phyloP scores from a whole-genome alignment of 176 grass and related monocot genomes.

The Aegilops longissima region DNA sequence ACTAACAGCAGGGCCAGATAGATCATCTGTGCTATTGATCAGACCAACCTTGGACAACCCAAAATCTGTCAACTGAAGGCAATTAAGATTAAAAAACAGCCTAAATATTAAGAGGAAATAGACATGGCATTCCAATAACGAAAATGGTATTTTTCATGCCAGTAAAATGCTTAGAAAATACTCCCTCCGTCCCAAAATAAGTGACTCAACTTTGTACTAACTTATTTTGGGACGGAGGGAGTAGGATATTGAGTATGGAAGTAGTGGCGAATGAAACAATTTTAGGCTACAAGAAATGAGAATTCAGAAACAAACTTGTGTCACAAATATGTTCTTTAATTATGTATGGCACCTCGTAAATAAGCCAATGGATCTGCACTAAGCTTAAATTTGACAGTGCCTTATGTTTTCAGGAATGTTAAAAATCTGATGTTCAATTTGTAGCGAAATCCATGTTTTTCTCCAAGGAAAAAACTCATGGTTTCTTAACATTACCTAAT shows the following conservation, averaged over 20 bases:
- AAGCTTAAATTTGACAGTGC: neutral
- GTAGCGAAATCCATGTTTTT: neutral
- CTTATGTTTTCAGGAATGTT: no score
- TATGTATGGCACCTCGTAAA: neutral
- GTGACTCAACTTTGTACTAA: no score
- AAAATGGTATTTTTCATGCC: neutral
- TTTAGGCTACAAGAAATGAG: conserved; percentile 8
- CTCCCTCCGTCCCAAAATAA: no score
- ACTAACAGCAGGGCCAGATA: conserved; percentile 88
- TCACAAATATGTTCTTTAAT: neutral
- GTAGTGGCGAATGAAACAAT: neutral
- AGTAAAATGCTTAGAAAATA: conserved; percentile 1
- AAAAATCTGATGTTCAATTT: no score
- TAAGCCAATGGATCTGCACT: neutral
- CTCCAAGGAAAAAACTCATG: neutral
- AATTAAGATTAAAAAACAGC: conserved; percentile 42
- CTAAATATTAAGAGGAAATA: conserved; percentile 7
- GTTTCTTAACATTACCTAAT: neutral
- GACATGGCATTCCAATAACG: neutral
- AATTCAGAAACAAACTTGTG: conserved; percentile 13
- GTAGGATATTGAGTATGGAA: neutral
- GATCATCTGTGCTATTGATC: conserved; percentile 97
- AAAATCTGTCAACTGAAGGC: conserved; percentile 99
- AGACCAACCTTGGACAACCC: conserved; percentile 98
- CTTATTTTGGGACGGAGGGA: no score